Evolutionary conservation across 345 rosid species (phyloP).

Genomic region (Citrus hindsii): DNA sequence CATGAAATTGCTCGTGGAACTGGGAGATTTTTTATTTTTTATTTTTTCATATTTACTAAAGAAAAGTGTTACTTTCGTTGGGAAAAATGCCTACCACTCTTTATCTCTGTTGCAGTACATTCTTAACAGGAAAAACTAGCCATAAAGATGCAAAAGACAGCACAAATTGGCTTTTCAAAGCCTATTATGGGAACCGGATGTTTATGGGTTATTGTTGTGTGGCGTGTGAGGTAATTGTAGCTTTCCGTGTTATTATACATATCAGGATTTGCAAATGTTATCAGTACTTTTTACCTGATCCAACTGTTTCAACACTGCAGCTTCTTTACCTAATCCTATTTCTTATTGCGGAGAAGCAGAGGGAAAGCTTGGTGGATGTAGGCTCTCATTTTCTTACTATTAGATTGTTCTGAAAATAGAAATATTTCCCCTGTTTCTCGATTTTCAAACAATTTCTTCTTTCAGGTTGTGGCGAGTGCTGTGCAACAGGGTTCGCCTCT

Average conservation of each 20-base stretch:
- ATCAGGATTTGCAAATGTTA: not conserved
- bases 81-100: no score
- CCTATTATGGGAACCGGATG: constrained; percentile 89
- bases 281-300: constrained; percentile 8
- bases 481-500: constrained; percentile 40
- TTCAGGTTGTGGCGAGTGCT: constrained; percentile 51
- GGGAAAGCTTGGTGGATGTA: constrained; percentile 59
- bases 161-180: constrained; percentile 83
- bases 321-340: constrained; percentile 80
- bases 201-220: constrained; percentile 91
- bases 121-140: no score
- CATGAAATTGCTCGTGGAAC: no score
- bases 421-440: not conserved
- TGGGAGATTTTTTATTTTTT: no score
- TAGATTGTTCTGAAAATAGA: not conserved
- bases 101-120: no score
- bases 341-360: constrained; percentile 57
- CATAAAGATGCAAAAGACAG: constrained; percentile 61
- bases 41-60: no score
- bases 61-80: no score
- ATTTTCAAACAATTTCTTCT: constrained; percentile 13
- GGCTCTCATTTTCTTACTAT: constrained; percentile 25
- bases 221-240: constrained; percentile 75
- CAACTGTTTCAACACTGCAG: constrained; percentile 25
- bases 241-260: not conserved